Evolutionary conservation across 139 green algal genomes (phyloP), one percentile per base, ranked within the genome.

Genomic region (Chlamydomonas eustigma): DNA sequence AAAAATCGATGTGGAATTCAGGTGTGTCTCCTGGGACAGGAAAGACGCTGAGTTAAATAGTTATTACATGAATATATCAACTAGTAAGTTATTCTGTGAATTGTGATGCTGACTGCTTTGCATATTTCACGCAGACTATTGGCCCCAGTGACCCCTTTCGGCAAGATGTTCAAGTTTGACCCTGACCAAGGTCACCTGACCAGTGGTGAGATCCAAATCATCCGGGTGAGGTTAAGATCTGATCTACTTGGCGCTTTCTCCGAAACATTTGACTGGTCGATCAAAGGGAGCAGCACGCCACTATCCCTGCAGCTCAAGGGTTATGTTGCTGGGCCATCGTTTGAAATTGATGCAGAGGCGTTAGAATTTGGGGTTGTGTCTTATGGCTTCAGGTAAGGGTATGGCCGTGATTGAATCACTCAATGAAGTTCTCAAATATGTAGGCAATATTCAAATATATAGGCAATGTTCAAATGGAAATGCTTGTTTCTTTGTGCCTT

Each of bases 351-450:
- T 76, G 64, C 71, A 6, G 37, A 86, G 4, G 64, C 38, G n/a
- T 73, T 96, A 30, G 87, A 94, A 77, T 96, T 89, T 78, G 87
- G 89, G 6, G 66, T 91, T 5, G 87, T 92, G 32, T 85, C 86
- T 18, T 93, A 87, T 69, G 90, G 91, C 18, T 96, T 93, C 86
- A 85, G 82, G 84, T 91, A n/a, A n/a, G n/a, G n/a, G n/a, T n/a
- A n/a, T n/a, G n/a, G n/a, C n/a, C n/a, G n/a, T n/a, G n/a, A n/a
- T n/a, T n/a, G n/a, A n/a, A n/a, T n/a, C n/a, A n/a, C n/a, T n/a
- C n/a, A n/a, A n/a, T n/a, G n/a, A n/a, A n/a, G n/a, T n/a, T n/a
- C n/a, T n/a, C n/a, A n/a, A n/a, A n/a, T n/a, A n/a, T n/a, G n/a
- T n/a, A n/a, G n/a, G n/a, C n/a, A n/a, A n/a, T n/a, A n/a, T n/a